Evolutionary conservation across 2,329 filamentous ascomycete genomes (phyloP).

Genomic region (Chaetomium olivaceum): DNA sequence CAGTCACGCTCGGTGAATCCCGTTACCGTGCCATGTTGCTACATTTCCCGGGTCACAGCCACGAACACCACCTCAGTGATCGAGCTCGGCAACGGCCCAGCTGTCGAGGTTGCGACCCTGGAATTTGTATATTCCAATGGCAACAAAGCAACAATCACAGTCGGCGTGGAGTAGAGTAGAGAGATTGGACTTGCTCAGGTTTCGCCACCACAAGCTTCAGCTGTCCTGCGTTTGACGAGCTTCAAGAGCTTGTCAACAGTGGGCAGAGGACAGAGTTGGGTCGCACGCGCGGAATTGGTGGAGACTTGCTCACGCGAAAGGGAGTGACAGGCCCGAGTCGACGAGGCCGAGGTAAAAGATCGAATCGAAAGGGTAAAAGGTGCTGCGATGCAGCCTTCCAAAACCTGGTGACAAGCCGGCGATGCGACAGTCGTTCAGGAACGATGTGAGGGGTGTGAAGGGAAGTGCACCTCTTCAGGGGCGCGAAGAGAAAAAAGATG

Average conservation of each 20-base stretch:
- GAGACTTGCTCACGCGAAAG: constrained; percentile 30
- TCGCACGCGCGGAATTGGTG: constrained; percentile 21
- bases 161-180: too few relatives aligned
- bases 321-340: constrained; percentile 7
- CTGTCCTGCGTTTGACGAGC: constrained; percentile 1
- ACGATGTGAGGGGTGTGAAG: constrained; percentile 21
- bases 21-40: not conserved
- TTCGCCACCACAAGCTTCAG: not conserved
- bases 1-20: not conserved
- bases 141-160: not conserved
- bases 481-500: constrained; percentile 30
- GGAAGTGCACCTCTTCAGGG: constrained; percentile 23
- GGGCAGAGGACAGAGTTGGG: not conserved
- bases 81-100: not conserved
- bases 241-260: not conserved
- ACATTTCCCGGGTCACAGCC: not conserved
- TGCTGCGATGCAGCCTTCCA: constrained; percentile 1
- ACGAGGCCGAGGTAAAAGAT: constrained; percentile 17
- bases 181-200: constrained; percentile 3
- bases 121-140: not conserved
- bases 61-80: not conserved
- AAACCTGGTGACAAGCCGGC: constrained; percentile 5
- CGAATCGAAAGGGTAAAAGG: constrained; percentile 15
- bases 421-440: constrained; percentile 11
- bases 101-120: not conserved